Base-by-base conservation (phyloP, 768 basidiomycete genomes). In the Fistulinella prunicolor region DNA sequence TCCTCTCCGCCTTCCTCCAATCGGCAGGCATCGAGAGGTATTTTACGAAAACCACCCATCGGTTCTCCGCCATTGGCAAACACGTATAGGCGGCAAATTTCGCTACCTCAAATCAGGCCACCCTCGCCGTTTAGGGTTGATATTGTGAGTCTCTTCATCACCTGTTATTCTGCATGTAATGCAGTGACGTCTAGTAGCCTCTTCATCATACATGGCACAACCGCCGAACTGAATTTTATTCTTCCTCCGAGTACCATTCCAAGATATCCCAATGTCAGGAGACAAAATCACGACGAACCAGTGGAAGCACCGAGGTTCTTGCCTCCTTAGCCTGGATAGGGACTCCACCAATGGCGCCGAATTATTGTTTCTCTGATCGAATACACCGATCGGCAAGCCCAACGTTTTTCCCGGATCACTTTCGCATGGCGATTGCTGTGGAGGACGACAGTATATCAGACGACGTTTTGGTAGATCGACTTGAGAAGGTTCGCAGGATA, bases 371-470 rank as follows among this genome's bases (percentile, higher is more conserved):
- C 9, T 19, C 44, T 38, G 14, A 51, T 9, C 21, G 19, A 34
- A 38, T 7, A 22, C 3, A 10, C 40, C 49, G 22, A 12, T 9
- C 12, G 0, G 28, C 41, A 40, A 47, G 35, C 17, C 12, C 43
- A n/a, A 13, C 24, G 17, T 48, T 29, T 37, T 22, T 42, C 14
- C 32, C 51, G 4, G 50, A 51, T 42, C 42, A 30, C 12, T 16
- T 65, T 23, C 43, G 44, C 43, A 61, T 80, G 39, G 75, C 75
- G 2, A 75, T 73, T 59, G 77, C 74, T 14, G 73, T 80, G 50
- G 77, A 71, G 22, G 74, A 79, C 40, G 73, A 78, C 22, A 72
- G 63, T 16, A 66, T 79, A 41, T 70, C 77, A 3, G 78, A 81
- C 57, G 78, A 79, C 53, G 71, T 66, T 29, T 64, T 81, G 10